phyloP scores from a whole-genome alignment of 176 grass and related monocot genomes.

The Canna indica region DNA sequence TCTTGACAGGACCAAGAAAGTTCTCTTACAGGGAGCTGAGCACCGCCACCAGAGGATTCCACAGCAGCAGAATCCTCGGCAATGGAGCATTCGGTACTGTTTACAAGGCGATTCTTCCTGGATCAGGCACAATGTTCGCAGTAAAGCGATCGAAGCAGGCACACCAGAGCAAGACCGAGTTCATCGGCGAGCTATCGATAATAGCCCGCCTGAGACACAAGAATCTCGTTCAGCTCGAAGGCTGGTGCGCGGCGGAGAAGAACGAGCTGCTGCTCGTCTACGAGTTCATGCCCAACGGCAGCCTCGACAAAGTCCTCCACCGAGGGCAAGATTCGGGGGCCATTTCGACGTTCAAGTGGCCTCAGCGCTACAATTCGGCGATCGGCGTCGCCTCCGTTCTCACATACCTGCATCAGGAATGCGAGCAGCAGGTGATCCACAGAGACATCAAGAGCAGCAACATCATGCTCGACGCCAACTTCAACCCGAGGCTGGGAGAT shows the following conservation, averaged over 20 bases:
- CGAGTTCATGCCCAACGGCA: conserved; percentile 91
- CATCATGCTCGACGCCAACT: conserved; percentile 60
- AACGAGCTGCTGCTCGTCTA: conserved; percentile 73
- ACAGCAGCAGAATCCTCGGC: conserved; percentile 52
- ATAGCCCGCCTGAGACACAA: conserved; percentile 85
- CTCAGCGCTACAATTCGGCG: conserved; percentile 46
- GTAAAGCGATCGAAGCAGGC: conserved; percentile 86
- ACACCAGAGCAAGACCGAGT: conserved; percentile 66
- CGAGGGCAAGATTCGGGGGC: conserved; percentile 36
- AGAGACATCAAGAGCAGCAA: conserved; percentile 90
- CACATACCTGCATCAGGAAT: conserved; percentile 82
- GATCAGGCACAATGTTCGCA: conserved; percentile 18
- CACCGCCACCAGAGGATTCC: conserved; percentile 59
- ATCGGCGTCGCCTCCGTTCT: conserved; percentile 62
- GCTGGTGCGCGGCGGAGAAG: conserved; percentile 71
- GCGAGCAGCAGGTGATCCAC: conserved; percentile 78
- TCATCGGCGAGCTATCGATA: conserved; percentile 64
- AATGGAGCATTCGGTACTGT: conserved; percentile 83
- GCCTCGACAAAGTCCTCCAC: conserved; percentile 68
- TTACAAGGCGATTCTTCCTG: conserved; percentile 53
- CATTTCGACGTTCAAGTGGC: conserved; percentile 34
- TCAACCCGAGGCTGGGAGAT: conserved; percentile 70
- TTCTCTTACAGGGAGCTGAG: conserved; percentile 81
- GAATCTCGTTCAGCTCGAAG: conserved; percentile 76
- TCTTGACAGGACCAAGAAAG: conserved; percentile 67